Conservation (phyloP, 23 red algal genomes). For the Gracilaria caudata region DNA sequence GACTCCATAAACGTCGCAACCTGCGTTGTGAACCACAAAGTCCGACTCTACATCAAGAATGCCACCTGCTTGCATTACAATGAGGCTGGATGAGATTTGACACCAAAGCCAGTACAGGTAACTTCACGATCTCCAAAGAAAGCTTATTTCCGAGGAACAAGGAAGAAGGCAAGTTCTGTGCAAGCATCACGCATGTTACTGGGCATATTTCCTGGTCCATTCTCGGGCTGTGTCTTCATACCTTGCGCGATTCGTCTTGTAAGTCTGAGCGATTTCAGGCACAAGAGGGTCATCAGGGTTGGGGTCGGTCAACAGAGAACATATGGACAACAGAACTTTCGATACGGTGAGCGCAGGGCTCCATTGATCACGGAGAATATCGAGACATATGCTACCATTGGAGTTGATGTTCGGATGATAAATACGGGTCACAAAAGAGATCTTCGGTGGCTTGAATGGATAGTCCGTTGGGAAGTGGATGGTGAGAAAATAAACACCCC, state of each 20-base stretch:
- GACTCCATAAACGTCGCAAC: slow-evolving; percentile 27
- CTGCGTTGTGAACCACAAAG: slow-evolving; percentile 8
- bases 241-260: slow-evolving; percentile 94
- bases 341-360: slow-evolving; percentile 95
- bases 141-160: slow-evolving; percentile 22
- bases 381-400: slow-evolving; percentile 97
- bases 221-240: slow-evolving; percentile 98
- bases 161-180: slow-evolving; percentile 37
- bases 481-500: slow-evolving; percentile 97
- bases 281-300: slow-evolving; percentile 99
- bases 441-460: slow-evolving; percentile 99
- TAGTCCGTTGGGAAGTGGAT: slow-evolving; percentile 99
- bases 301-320: slow-evolving; percentile 97
- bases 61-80: slow-evolving; percentile 26
- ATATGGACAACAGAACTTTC: slow-evolving; percentile 98
- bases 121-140: slow-evolving; percentile 35
- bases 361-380: slow-evolving; percentile 99
- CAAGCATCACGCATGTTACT: slow-evolving; percentile 46
- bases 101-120: slow-evolving; percentile 11
- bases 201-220: slow-evolving; percentile 98
- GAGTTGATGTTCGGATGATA: slow-evolving; percentile 99
- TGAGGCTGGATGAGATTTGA: background rate
- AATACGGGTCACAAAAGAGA: slow-evolving; percentile 95
- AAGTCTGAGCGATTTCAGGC: slow-evolving; percentile 98
- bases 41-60: slow-evolving; percentile 27